These are phyloP conservation scores for Neurospora pannonica DNA, from an alignment of 495 filamentous ascomycete species.

Conservation along the genomic window DNA sequence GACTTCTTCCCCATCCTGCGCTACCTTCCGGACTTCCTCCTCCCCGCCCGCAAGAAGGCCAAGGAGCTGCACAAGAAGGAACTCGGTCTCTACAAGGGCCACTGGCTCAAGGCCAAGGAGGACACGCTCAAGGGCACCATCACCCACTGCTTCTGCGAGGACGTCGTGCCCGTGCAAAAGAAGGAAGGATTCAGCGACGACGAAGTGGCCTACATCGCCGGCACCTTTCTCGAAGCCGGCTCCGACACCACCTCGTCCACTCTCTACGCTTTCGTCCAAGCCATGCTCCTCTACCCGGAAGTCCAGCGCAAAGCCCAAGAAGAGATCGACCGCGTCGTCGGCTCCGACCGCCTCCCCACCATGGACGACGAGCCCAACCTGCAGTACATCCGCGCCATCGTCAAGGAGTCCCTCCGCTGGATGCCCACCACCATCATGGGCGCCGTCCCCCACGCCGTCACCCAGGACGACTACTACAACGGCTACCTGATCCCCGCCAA, in stretches of 20 bases:
- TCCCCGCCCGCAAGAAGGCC: conserved; percentile 20
- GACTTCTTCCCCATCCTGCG: conserved; percentile 37
- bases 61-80: conserved; percentile 21
- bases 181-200: conserved; percentile 30
- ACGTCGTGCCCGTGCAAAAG: conserved; percentile 29
- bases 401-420: conserved; percentile 53
- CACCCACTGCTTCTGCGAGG: conserved; percentile 31
- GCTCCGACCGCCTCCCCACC: conserved; percentile 37
- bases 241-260: conserved; percentile 45
- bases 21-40: conserved; percentile 32
- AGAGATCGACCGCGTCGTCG: conserved; percentile 46
- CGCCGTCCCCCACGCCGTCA: conserved; percentile 43
- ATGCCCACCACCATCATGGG: conserved; percentile 48
- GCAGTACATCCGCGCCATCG: conserved; percentile 41
- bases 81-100: conserved; percentile 19
- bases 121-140: conserved; percentile 19
- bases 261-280: conserved; percentile 51
- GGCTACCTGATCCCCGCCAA: conserved; percentile 45
- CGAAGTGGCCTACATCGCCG: conserved; percentile 35
- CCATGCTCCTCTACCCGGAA: conserved; percentile 43
- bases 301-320: conserved; percentile 41
- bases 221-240: conserved; percentile 47
- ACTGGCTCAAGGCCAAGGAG: conserved; percentile 26
- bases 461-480: conserved; percentile 40
- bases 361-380: conserved; percentile 42